Conservation (phyloP, 2,329 filamentous ascomycete genomes). For the Mycocentrospora acerina region DNA sequence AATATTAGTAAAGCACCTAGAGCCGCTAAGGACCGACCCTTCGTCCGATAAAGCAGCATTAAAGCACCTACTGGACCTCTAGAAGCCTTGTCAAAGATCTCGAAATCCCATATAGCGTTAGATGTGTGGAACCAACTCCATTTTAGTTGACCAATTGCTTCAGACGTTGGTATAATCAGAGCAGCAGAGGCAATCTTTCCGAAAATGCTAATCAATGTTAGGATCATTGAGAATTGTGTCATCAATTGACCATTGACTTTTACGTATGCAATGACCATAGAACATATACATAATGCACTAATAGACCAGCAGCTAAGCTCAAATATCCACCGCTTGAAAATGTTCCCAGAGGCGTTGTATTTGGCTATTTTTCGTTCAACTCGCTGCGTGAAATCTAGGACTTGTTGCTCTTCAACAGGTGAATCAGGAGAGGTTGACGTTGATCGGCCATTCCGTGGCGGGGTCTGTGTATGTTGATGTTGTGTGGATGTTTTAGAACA, state of each 20-base stretch:
- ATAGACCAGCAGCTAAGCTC: constrained; percentile 30
- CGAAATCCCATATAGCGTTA: constrained; percentile 28
- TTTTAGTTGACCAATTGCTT: constrained; percentile 36
- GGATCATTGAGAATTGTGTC: background rate
- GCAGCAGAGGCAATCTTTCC: constrained; percentile 29
- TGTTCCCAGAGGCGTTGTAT: constrained; percentile 21
- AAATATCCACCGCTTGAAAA: constrained; percentile 28
- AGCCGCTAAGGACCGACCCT: constrained; percentile 19
- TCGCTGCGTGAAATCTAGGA: constrained; percentile 19
- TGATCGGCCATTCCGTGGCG: no score
- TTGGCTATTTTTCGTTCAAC: constrained; percentile 24
- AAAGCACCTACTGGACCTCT: constrained; percentile 24
- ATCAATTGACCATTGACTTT: constrained; percentile 1
- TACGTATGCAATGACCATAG: no score
- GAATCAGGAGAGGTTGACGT: no score
- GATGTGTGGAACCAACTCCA: constrained; percentile 31
- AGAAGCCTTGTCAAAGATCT: constrained; percentile 35
- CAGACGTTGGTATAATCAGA: constrained; percentile 25
- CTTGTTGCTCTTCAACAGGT: no score
- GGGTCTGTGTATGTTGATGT: no score
- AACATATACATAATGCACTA: constrained; percentile 40
- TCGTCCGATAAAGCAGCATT: constrained; percentile 19
- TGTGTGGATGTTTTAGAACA: no score
- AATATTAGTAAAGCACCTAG: constrained; percentile 23
- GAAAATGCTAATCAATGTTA: constrained; percentile 20